phyloP scores from a whole-genome alignment of 1,284 basidiomycete genomes.

The Inonotus hispidus region DNA sequence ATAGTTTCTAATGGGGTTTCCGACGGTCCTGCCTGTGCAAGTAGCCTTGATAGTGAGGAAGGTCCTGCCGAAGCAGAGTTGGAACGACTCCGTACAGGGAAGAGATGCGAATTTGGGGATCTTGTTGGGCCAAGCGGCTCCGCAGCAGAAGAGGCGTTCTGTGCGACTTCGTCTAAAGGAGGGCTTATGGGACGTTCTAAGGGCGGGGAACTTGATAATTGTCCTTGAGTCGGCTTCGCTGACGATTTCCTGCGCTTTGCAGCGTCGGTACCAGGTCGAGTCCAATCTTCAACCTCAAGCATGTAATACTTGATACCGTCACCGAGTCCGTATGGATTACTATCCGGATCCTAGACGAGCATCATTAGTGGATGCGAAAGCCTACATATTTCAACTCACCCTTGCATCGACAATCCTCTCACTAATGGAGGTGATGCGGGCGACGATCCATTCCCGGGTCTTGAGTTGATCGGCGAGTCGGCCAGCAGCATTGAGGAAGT shows the following conservation, averaged over 20 bases:
- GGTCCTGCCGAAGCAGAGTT: constrained; percentile 19
- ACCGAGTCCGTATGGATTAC: constrained; percentile 76
- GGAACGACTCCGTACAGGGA: constrained; percentile 18
- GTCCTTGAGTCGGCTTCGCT: constrained; percentile 32
- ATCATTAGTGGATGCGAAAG: not conserved
- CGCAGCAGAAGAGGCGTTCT: constrained; percentile 12
- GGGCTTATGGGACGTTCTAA: constrained; percentile 19
- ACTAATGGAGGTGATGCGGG: constrained; percentile 83
- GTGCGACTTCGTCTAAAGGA: constrained; percentile 7
- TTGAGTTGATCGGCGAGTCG: constrained; percentile 82
- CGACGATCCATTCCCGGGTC: constrained; percentile 90
- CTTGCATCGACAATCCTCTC: constrained; percentile 79
- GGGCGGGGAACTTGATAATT: constrained; percentile 18
- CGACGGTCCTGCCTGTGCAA: constrained; percentile 14
- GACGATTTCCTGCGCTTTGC: constrained; percentile 51
- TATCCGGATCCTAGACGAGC: constrained; percentile 54
- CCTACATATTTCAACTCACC: constrained; percentile 38
- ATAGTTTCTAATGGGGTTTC: constrained; percentile 14
- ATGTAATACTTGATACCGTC: constrained; percentile 92
- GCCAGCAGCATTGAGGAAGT: constrained; percentile 87
- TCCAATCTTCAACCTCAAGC: constrained; percentile 92
- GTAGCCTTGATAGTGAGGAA: constrained; percentile 17
- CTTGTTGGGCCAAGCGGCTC: constrained; percentile 18
- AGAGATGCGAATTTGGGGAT: constrained; percentile 19
- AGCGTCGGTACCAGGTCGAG: constrained; percentile 51